A percentile compares a stretch with the other conserved stretches of the same genome.
Evolutionary conservation across 352 stramenopile species (phyloP).

Genomic region (Globisporangium okanoganense): DNA sequence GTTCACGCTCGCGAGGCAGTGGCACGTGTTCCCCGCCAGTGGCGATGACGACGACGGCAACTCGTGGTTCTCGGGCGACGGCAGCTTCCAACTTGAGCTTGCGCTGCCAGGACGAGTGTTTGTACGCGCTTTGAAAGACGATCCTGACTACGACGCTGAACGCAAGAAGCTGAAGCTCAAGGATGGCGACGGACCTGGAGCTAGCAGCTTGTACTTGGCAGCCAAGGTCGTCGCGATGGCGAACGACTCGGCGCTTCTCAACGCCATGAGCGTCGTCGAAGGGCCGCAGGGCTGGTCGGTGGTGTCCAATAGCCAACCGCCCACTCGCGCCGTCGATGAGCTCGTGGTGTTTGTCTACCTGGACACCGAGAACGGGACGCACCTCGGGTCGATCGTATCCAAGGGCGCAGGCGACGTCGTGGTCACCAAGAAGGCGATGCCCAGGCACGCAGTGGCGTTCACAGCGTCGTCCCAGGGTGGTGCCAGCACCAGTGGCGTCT

Average conservation of each 20-base stretch:
- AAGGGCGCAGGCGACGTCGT: constrained; percentile 6
- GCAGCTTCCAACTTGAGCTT: background rate
- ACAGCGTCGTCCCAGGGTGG: background rate
- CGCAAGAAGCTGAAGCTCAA: background rate
- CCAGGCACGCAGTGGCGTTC: background rate
- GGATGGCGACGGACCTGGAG: background rate
- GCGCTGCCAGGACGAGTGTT: background rate
- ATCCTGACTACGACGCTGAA: constrained; percentile 3
- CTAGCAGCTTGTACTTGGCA: background rate
- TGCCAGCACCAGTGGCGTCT: background rate
- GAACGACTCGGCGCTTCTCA: constrained; percentile 3
- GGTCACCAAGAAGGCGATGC: constrained; percentile 1
- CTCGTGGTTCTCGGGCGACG: background rate
- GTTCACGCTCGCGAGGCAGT: constrained; percentile 5
- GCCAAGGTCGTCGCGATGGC: constrained; percentile 8
- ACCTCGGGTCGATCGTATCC: constrained; percentile 1
- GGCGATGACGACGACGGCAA: background rate
- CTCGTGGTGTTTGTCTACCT: constrained; percentile 6
- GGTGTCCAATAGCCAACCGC: background rate
- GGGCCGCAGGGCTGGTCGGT: background rate
- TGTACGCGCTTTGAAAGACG: constrained; percentile 3
- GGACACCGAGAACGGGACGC: background rate
- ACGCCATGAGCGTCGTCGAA: background rate
- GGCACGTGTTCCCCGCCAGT: background rate
- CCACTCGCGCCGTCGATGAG: background rate